Evolutionary conservation across 1,284 basidiomycete genomes (phyloP), one percentile per base, ranked within the genome.

Genomic region (Fomitopsis pinicola): DNA sequence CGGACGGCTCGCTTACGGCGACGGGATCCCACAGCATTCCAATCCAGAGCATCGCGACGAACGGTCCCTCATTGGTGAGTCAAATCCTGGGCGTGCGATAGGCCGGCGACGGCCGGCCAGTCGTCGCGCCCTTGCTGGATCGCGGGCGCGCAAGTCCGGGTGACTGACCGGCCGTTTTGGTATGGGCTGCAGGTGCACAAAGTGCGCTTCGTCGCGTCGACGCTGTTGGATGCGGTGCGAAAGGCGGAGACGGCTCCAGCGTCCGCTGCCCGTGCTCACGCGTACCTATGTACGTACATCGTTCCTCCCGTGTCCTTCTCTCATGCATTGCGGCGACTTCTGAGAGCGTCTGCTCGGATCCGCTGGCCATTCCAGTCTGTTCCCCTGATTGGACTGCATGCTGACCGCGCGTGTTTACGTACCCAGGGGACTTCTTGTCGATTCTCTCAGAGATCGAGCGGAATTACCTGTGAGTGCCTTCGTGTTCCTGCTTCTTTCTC

Each of bases 41-140:
- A 7, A 94, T 95, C 62, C 92, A 94, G 73, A 92, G 90, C 28
- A 94, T 95, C 67, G 92, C 93, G 9, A 93, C 92, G 53, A 95
- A 95, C 71, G 91, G 91, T 10, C 87, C 89, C 3, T 90, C 88
- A 62, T 75, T 92, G 76, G 90, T 88, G 64, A 72, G 82, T 67
- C 42, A 45, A 50, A 54, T 15, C 10, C n/a, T 35, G 59, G 19
- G 42, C 38, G 28, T 9, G 4, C 35, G 56, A 58, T 60, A 30
- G 22, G 19, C 33, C 38, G 42, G 52, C 52, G 14, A 14, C 15
- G 52, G 12, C 35, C 35, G 14, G 42, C 36, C 33, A 54, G 35
- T 54, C 35, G 52, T 38, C 5, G 36, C 35, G 5, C 14, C 17
- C 35, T 38, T 14, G 15, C 48, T 26, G 3, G 5, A 40, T 40